Base-by-base conservation (phyloP, 257 asterid species). In the Ballota nigra region DNA sequence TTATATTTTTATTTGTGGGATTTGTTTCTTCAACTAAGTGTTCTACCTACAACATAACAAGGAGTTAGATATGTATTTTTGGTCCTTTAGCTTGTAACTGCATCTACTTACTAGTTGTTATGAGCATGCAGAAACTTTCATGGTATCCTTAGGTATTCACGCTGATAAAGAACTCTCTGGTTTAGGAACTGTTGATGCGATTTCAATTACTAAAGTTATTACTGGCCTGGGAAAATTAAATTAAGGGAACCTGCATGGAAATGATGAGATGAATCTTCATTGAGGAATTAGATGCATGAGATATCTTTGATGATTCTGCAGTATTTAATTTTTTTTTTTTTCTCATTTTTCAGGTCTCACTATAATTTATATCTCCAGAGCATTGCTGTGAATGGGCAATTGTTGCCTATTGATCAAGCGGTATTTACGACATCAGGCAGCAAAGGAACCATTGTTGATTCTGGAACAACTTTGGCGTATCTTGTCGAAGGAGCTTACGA, bases 401-500 rank as follows among this genome's bases (percentile, higher is more conserved):
- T 76, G 55, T 56, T 76, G 58, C 72, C 76, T 41, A 76, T 76
- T 55, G 80, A 76, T 16, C 64, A 68, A 31, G 38, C 76, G 15
- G 64, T 70, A 19, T 76, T 76, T 70, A 56, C 76, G 23, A 76
- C 80, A 20, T 70, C 80, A 41, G 64, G 70, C 63, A 76, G 58
- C 63, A 75, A 70, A 69, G 80, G 80, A 43, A 76, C 80, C 51
- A 76, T 76, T 33, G 77, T 76, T 31, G 80, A 76, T 70, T 76
- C 80, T 70, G 80, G 80, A 70, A 92, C 98, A 73, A 92, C 98
- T 73, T 83, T 92, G 78, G 88, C 92, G 13, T 92, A 90, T 82
- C 96, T 92, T 66, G 95, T 87, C 23, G 85, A 79, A 69, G 95
- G 83, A 74, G 98, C 97, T 55, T 92, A 85, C 81, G 95, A 88